Percentiles rank a stretch among this genome's conserved stretches.
Evolutionary conservation across 352 stramenopile species (phyloP).

Genomic region (Phytophthora idaei): DNA sequence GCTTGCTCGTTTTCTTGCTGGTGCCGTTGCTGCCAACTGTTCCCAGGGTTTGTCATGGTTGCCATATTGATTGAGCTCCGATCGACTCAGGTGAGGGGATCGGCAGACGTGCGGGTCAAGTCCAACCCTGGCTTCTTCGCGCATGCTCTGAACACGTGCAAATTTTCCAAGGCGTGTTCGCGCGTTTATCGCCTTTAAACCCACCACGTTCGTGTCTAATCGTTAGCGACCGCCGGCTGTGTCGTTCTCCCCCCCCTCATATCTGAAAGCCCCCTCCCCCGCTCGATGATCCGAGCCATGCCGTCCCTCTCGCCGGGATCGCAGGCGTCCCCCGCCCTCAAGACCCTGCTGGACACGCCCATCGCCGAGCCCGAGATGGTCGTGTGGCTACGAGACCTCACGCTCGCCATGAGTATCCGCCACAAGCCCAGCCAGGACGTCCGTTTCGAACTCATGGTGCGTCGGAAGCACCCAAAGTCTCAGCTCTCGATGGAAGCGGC

Average conservation of each 20-base stretch:
- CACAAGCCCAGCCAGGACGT: conserved; percentile 20
- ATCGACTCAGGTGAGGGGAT: conserved; percentile 3
- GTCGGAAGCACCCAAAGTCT: conserved; percentile 14
- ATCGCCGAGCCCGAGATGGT: conserved; percentile 30
- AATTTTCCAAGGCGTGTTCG: conserved; percentile 9
- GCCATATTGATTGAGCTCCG: too few species aligned
- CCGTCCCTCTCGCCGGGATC: conserved; percentile 13
- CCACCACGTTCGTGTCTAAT: conserved; percentile 4
- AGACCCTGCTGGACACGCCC: conserved; percentile 25
- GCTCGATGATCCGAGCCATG: conserved; percentile 13
- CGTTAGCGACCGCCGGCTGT: conserved; percentile 1
- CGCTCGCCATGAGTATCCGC: conserved; percentile 25
- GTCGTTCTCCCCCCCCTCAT: neutral
- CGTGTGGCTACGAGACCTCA: conserved; percentile 28
- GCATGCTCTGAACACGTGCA: conserved; percentile 9
- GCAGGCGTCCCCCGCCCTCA: conserved; percentile 20
- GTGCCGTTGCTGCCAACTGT: neutral
- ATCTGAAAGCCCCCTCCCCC: conserved; percentile 1
- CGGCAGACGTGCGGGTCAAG: conserved; percentile 4
- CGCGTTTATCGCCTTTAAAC: neutral
- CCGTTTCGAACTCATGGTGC: conserved; percentile 29
- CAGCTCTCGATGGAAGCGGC: conserved; percentile 14
- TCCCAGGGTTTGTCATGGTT: too few species aligned
- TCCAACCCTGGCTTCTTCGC: conserved; percentile 14
- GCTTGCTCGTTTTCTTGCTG: neutral